Base-by-base conservation (phyloP, 106 monocot genomes). In the Dioscorea alata region DNA sequence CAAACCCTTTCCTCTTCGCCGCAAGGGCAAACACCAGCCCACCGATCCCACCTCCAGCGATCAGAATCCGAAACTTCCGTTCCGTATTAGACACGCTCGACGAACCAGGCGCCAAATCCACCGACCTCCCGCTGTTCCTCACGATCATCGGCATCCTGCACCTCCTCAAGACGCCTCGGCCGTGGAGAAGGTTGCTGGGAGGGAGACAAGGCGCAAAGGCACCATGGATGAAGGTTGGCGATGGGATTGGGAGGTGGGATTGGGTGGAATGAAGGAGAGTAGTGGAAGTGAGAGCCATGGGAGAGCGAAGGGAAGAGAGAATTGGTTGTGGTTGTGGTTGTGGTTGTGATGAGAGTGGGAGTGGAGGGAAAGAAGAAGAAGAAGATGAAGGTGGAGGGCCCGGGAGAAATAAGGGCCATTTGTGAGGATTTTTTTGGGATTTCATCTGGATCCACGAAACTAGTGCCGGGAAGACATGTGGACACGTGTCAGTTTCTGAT, bases 31-130 rank as follows among this genome's bases (percentile, higher is more conserved):
- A 56, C 31, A 90, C 90, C 73, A 90, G 61, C 18, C 90, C 90
- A 0, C 90, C 90, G 12, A 90, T 90, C 54, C 90, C 90, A 4
- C 90, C 90, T 8, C 90, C 90, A 13, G 90, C 90, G 8, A 90
- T 61, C 18, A 90, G 72, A 21, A 90, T 73, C 49, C 71, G 57
- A 2, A 61, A 74, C 76, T 84, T 86, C 63, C 79, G 80, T 16
- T 9, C 33, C 8, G 65, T 9, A 12, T 12, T 17, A 8, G 52
- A 22, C 6, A 1, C 33, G 17, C 22, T 19, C 18, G 21, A 8
- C 7, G 10, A 23, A 25, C 33, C 34, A 28, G 64, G 25, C n/a
- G 35, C 57, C 22, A 25, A 19, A 21, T 31, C 25, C 16, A 64
- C 12, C 52, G 24, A 8, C 21, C 65, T 25, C 17, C 61, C 7